phyloP scores from a whole-genome alignment of 1,139 yeast genomes.

The Candida freyschussii region DNA sequence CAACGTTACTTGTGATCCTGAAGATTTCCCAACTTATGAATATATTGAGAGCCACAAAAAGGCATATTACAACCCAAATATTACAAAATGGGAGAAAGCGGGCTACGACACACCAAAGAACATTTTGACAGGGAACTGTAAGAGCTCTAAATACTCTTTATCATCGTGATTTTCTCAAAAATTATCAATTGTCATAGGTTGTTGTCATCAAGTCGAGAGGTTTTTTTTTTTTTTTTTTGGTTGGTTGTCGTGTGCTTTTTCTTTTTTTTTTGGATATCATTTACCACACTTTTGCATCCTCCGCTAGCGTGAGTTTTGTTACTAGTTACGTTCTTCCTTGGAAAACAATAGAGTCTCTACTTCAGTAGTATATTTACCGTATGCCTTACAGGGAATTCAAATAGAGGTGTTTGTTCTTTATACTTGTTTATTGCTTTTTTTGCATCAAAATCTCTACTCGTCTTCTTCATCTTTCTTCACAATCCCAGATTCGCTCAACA shows the following conservation, averaged over 20 bases:
- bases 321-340: too few relatives aligned
- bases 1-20: slow-evolving; percentile 51
- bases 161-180: too few relatives aligned
- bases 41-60: slow-evolving; percentile 44
- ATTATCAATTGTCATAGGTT: too few relatives aligned
- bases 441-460: slow-evolving; percentile 22
- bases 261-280: too few relatives aligned
- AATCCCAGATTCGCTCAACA: slow-evolving; percentile 72
- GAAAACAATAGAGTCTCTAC: too few relatives aligned
- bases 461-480: slow-evolving; percentile 48
- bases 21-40: slow-evolving; percentile 48
- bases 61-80: slow-evolving; percentile 45
- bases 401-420: not conserved
- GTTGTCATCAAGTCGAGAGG: too few relatives aligned
- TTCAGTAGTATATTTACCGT: too few relatives aligned
- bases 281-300: too few relatives aligned
- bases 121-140: slow-evolving; percentile 22
- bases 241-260: too few relatives aligned
- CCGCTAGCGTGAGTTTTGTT: too few relatives aligned
- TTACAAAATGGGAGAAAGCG: slow-evolving; percentile 37
- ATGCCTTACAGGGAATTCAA: too few relatives aligned
- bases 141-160: slow-evolving; percentile 8
- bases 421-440: not conserved
- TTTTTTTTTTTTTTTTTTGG: too few relatives aligned
- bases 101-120: slow-evolving; percentile 33